Percentiles rank a stretch among this genome's conserved stretches.
phyloP scores from a whole-genome alignment of 257 asterid genomes.

The Verbascum thapsus region DNA sequence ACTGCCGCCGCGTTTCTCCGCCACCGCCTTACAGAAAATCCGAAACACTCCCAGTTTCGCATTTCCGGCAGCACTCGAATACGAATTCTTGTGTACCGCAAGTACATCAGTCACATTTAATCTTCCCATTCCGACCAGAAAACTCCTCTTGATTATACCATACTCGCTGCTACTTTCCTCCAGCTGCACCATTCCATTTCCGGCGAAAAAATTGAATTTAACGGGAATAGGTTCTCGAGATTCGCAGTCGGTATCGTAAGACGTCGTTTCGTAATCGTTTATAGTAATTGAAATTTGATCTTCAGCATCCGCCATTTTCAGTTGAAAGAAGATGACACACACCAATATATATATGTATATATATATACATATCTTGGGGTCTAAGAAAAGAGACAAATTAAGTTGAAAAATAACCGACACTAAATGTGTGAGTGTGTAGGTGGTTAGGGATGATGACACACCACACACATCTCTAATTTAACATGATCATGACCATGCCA shows the following conservation, averaged over 20 bases:
- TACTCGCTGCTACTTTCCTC: constrained; percentile 27
- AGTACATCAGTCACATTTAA: constrained; percentile 31
- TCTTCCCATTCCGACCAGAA: constrained; percentile 33
- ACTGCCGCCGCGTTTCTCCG: constrained; percentile 45
- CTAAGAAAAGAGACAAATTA: too few relatives aligned
- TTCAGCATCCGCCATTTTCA: constrained; percentile 14
- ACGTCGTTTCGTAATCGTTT: constrained; percentile 27
- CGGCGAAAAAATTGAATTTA: constrained; percentile 19
- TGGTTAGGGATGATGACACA: constrained; percentile 12
- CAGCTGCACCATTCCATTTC: constrained; percentile 37
- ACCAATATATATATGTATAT: too few relatives aligned
- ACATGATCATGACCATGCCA: too few relatives aligned
- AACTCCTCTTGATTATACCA: constrained; percentile 19
- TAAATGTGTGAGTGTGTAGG: too few relatives aligned
- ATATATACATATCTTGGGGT: constrained; percentile 6
- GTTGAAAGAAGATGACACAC: too few relatives aligned
- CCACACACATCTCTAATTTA: too few relatives aligned
- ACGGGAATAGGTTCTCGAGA: constrained; percentile 11
- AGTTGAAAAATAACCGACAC: too few relatives aligned
- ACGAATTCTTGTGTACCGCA: constrained; percentile 37
- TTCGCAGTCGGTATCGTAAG: constrained; percentile 29
- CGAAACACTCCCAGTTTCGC: constrained; percentile 39
- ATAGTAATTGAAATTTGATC: constrained; percentile 38
- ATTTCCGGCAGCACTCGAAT: constrained; percentile 25
- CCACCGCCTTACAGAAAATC: constrained; percentile 39